phyloP scores from a whole-genome alignment of 176 grass and related monocot genomes.

The Raddia guianensis region DNA sequence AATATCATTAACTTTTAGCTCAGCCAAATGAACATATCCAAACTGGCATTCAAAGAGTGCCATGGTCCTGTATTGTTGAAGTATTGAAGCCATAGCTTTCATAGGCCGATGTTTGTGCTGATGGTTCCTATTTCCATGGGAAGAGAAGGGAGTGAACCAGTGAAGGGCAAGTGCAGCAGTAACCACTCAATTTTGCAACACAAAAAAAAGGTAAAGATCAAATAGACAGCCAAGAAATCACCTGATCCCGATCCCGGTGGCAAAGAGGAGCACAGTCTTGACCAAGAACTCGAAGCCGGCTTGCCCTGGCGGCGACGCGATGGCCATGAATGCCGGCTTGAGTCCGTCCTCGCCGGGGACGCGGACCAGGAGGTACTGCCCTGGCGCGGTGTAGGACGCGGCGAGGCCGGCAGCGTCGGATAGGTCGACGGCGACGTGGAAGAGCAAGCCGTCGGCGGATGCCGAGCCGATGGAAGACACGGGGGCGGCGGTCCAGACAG shows the following conservation, averaged over 20 bases:
- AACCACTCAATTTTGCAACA: neutral
- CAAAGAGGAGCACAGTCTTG: constrained; percentile 81
- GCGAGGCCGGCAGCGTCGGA: constrained; percentile 58
- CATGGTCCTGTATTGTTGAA: too few species aligned
- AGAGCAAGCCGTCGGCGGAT: constrained; percentile 60
- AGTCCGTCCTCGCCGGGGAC: constrained; percentile 42
- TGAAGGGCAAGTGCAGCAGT: too few species aligned
- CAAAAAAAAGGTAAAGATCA: neutral
- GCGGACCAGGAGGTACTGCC: constrained; percentile 81
- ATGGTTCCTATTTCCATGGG: too few species aligned
- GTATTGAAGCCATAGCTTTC: too few species aligned
- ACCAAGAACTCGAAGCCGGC: constrained; percentile 68
- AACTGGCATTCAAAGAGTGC: too few species aligned
- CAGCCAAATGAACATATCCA: too few species aligned
- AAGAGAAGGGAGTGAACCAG: too few species aligned
- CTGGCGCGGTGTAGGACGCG: constrained; percentile 42
- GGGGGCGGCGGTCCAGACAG: constrained; percentile 59
- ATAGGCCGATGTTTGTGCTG: too few species aligned
- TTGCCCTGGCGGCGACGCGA: constrained; percentile 62
- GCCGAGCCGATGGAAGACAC: constrained; percentile 52
- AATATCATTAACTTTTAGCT: too few species aligned
- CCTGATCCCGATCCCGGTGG: constrained; percentile 90
- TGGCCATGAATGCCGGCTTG: constrained; percentile 72
- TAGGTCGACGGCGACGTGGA: constrained; percentile 68
- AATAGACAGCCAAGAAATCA: constrained; percentile 9